A percentile compares a stretch with the other conserved stretches of the same genome.
phyloP scores from a whole-genome alignment of 306 rosid species.

The Dryas alaskensis region DNA sequence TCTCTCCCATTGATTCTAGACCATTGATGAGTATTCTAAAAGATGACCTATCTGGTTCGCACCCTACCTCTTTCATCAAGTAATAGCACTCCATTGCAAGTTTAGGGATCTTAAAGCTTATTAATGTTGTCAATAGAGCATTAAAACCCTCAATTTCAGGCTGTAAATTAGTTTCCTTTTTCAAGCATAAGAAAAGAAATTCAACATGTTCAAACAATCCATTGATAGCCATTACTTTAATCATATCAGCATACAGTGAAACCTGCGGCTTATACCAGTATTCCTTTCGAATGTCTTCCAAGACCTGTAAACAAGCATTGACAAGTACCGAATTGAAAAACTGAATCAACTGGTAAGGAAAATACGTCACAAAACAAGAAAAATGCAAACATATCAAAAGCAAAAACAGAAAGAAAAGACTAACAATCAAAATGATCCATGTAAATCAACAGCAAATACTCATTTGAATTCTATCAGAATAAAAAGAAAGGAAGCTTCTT shows the following conservation, averaged over 20 bases:
- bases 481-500: background rate
- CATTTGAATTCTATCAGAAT: background rate
- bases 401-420: background rate
- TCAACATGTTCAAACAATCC: conserved; percentile 38
- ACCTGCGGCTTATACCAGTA: conserved; percentile 47
- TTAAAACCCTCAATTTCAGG: conserved; percentile 47
- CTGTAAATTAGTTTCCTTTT: conserved; percentile 29
- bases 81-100: conserved; percentile 41
- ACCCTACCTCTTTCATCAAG: conserved; percentile 43
- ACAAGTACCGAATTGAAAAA: background rate
- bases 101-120: conserved; percentile 17
- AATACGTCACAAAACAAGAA: background rate
- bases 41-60: conserved; percentile 47
- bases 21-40: conserved; percentile 36
- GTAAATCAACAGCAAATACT: background rate
- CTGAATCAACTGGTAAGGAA: background rate
- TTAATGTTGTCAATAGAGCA: conserved; percentile 31
- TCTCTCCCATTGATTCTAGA: conserved; percentile 40
- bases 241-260: conserved; percentile 40
- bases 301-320: conserved; percentile 29
- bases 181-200: conserved; percentile 34
- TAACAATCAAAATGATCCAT: background rate
- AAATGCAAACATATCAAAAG: background rate
- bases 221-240: conserved; percentile 36
- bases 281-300: conserved; percentile 44